Conservation (phyloP, 805 yeast species). For the Suhomyces emberorum region DNA sequence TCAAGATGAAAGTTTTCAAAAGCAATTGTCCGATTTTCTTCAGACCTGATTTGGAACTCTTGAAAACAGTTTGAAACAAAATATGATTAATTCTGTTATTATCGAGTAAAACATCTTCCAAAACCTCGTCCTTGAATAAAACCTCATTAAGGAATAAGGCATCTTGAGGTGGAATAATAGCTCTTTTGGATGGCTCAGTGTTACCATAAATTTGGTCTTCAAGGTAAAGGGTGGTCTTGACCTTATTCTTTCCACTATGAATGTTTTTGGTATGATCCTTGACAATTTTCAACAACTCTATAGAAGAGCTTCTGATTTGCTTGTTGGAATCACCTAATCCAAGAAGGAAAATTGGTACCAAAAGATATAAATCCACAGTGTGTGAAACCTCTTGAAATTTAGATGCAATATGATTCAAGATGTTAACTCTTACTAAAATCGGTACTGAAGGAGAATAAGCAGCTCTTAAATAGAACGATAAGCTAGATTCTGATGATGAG, state of each 20-base stretch:
- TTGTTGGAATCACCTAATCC: constrained; percentile 51
- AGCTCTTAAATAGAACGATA: constrained; percentile 60
- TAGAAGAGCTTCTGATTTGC: constrained; percentile 42
- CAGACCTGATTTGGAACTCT: constrained; percentile 38
- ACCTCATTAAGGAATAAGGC: constrained; percentile 39
- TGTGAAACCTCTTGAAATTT: constrained; percentile 28
- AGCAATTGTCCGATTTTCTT: constrained; percentile 57
- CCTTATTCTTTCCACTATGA: constrained; percentile 25
- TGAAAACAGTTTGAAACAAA: constrained; percentile 35
- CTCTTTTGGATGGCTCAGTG: constrained; percentile 41
- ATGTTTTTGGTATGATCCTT: constrained; percentile 36
- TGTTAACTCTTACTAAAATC: constrained; percentile 47
- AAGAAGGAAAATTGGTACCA: constrained; percentile 57
- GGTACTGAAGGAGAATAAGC: constrained; percentile 60
- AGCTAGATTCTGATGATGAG: constrained; percentile 36
- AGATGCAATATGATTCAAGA: constrained; percentile 42
- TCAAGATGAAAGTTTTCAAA: constrained; percentile 59
- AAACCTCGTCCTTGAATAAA: constrained; percentile 17
- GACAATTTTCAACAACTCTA: constrained; percentile 18
- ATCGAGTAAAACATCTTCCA: constrained; percentile 32
- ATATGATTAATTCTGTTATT: constrained; percentile 20
- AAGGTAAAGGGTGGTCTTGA: constrained; percentile 40
- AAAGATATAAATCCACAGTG: constrained; percentile 41
- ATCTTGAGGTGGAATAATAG: constrained; percentile 65
- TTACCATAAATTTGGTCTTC: constrained; percentile 58